Evolutionary conservation across 805 yeast species (phyloP).

Genomic region (Millerozyma miso): DNA sequence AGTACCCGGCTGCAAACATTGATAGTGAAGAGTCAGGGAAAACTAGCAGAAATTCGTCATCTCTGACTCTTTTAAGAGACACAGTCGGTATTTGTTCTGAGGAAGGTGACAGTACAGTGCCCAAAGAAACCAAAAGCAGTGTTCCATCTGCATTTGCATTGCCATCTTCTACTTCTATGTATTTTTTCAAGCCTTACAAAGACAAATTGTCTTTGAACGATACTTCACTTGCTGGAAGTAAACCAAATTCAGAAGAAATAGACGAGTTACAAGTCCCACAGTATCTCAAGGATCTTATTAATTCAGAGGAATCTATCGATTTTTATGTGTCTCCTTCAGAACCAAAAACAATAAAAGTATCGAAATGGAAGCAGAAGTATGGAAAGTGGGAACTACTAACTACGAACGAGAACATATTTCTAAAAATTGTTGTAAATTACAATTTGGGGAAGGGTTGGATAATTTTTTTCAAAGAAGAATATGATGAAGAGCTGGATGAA

Average conservation of each 20-base stretch:
- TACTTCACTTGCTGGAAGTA: conserved; percentile 2
- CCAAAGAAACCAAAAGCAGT: conserved; percentile 10
- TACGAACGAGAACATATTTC: conserved; percentile 29
- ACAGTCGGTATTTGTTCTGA: neutral
- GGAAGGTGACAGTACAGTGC: conserved; percentile 1
- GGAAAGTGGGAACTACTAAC: conserved; percentile 46
- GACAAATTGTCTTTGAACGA: conserved; percentile 10
- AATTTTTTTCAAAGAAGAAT: conserved; percentile 37
- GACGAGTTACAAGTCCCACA: conserved; percentile 29
- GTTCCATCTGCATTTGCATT: conserved; percentile 41
- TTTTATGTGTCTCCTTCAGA: conserved; percentile 31
- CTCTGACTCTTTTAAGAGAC: neutral
- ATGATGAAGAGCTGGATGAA: conserved; percentile 25
- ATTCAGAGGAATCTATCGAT: conserved; percentile 34
- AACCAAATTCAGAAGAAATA: conserved; percentile 7
- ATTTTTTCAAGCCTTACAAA: conserved; percentile 32
- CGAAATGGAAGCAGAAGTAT: conserved; percentile 38
- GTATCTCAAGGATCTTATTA: conserved; percentile 32
- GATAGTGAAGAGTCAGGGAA: neutral
- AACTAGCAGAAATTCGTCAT: neutral
- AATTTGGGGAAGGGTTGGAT: conserved; percentile 33
- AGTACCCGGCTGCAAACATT: neutral
- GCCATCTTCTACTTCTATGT: conserved; percentile 39
- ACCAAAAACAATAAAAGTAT: conserved; percentile 35
- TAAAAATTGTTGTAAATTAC: conserved; percentile 37